Percentiles rank a stretch among this genome's conserved stretches.
phyloP scores from a whole-genome alignment of 2,329 filamentous ascomycete species.

The Pseudonectria foliicola region DNA sequence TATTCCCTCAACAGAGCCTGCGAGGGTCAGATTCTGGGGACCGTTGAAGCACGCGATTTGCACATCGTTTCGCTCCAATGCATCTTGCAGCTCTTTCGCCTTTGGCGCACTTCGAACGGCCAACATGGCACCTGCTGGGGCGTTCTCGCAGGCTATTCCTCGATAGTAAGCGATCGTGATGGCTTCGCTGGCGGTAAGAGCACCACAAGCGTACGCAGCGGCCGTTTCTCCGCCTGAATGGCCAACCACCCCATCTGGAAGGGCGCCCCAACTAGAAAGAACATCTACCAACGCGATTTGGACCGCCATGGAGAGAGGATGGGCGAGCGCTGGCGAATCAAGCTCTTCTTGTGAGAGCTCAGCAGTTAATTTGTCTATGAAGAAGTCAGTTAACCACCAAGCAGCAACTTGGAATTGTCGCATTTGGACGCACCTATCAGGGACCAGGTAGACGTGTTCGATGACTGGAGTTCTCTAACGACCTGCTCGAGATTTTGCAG shows the following conservation, averaged over 20 bases:
- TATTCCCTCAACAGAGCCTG: conserved; percentile 12
- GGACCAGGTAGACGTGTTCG: conserved; percentile 6
- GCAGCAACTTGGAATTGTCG: not conserved
- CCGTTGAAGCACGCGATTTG: conserved; percentile 19
- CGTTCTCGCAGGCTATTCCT: conserved; percentile 15
- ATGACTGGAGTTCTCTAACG: conserved; percentile 8
- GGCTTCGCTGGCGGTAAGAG: conserved; percentile 15
- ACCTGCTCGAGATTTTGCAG: conserved; percentile 10
- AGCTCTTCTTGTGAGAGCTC: conserved; percentile 13
- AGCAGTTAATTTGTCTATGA: conserved; percentile 10
- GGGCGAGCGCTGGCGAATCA: conserved; percentile 9
- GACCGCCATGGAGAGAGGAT: conserved; percentile 14
- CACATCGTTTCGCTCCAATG: conserved; percentile 11
- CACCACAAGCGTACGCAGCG: conserved; percentile 16
- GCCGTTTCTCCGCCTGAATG: conserved; percentile 17
- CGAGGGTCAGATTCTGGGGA: conserved; percentile 16
- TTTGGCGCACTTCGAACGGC: conserved; percentile 12
- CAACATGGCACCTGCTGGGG: conserved; percentile 12
- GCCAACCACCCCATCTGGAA: conserved; percentile 15
- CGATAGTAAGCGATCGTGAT: conserved; percentile 16
- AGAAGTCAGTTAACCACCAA: conserved; percentile 2
- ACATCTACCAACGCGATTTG: conserved; percentile 14
- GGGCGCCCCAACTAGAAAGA: conserved; percentile 13
- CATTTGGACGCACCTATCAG: conserved; percentile 4
- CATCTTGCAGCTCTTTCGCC: conserved; percentile 11